Evolutionary conservation across 768 basidiomycete species (phyloP).

Genomic region (Terana coerulea): DNA sequence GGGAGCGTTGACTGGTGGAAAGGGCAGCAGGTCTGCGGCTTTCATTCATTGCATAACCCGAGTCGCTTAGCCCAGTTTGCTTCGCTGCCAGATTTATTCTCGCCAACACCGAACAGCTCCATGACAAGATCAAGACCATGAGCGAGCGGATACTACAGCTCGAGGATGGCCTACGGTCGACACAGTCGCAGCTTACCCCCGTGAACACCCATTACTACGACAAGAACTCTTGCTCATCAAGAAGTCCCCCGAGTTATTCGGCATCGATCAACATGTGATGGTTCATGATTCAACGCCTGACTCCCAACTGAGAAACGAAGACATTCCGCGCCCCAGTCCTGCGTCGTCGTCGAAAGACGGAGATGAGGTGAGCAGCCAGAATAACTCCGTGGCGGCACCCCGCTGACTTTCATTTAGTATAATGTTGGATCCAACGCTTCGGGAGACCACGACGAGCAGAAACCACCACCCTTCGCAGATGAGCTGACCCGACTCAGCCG

Average conservation of each 20-base stretch:
- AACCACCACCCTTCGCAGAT: constrained; percentile 18
- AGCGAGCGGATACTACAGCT: constrained; percentile 60
- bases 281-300: constrained; percentile 4
- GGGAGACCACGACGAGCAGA: neutral
- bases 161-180: constrained; percentile 57
- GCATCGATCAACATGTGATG: constrained; percentile 22
- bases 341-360: constrained; percentile 15
- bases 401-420: constrained; percentile 29
- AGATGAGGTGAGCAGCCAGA: constrained; percentile 20
- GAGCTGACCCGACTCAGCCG: constrained; percentile 59
- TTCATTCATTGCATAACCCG: constrained; percentile 24
- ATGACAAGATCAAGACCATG: constrained; percentile 63
- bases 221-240: constrained; percentile 57
- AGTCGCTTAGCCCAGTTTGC: no score
- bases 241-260: constrained; percentile 58
- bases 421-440: neutral
- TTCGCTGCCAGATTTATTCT: constrained; percentile 52
- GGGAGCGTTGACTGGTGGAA: constrained; percentile 67
- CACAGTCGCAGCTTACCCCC: constrained; percentile 44
- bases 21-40: constrained; percentile 58
- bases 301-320: constrained; percentile 7
- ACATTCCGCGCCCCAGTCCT: constrained; percentile 7
- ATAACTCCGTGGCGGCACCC: constrained; percentile 28
- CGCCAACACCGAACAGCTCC: constrained; percentile 67
- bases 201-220: constrained; percentile 53